Percentiles rank a stretch among this genome's conserved stretches.
These are phyloP conservation scores for Flaveria robusta DNA, from an alignment of 129 eudicot species.

Conservation along the genomic window DNA sequence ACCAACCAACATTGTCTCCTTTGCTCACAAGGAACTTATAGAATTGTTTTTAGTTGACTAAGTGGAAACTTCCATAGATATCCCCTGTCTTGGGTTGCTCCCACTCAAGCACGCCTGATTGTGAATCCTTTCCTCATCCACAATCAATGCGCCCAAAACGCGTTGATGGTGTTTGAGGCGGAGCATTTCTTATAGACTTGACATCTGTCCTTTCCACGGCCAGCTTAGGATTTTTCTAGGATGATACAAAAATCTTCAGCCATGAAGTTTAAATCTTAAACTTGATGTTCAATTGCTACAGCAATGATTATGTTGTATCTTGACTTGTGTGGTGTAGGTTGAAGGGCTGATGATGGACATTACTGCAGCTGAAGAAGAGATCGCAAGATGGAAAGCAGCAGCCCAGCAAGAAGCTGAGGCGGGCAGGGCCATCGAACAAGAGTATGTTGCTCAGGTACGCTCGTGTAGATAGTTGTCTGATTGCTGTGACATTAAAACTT, in stretches of 20 bases:
- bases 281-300: slow-evolving; percentile 17
- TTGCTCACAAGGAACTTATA: background rate
- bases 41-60: background rate
- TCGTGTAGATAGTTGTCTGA: background rate
- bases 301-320: background rate
- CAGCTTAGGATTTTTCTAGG: background rate
- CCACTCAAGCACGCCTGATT: background rate
- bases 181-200: background rate
- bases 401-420: slow-evolving; percentile 39
- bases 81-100: background rate
- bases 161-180: background rate
- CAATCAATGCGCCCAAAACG: background rate
- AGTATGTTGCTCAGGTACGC: slow-evolving; percentile 54
- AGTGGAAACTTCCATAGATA: background rate
- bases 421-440: slow-evolving; percentile 32
- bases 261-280: slow-evolving; percentile 3
- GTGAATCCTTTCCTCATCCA: background rate
- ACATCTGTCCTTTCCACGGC: background rate
- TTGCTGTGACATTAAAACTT: background rate
- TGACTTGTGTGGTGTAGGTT: slow-evolving; percentile 44
- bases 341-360: slow-evolving; percentile 95
- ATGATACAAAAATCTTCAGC: background rate
- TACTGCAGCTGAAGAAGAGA: slow-evolving; percentile 47
- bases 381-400: slow-evolving; percentile 43
- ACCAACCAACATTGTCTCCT: background rate